phyloP scores from a whole-genome alignment of 1,284 basidiomycete species.

The Leccinum pachyderme region DNA sequence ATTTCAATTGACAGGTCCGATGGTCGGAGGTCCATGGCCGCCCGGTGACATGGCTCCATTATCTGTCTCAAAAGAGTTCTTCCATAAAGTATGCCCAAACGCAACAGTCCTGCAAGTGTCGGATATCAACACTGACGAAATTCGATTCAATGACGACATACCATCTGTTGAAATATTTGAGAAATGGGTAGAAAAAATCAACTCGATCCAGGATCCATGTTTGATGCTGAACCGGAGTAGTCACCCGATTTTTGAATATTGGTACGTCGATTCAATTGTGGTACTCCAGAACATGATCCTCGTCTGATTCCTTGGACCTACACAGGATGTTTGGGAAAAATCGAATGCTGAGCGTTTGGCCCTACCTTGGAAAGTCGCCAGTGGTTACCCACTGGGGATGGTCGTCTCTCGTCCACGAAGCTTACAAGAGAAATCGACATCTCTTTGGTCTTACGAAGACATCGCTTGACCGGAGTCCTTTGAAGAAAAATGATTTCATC shows the following conservation, averaged over 20 bases:
- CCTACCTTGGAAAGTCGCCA: slow-evolving; percentile 37
- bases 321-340: slow-evolving; percentile 36
- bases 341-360: slow-evolving; percentile 38
- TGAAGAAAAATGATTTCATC: slow-evolving; percentile 16
- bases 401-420: slow-evolving; percentile 39
- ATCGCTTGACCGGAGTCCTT: slow-evolving; percentile 3
- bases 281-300: neutral
- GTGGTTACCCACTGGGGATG: slow-evolving; percentile 38
- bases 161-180: slow-evolving; percentile 29
- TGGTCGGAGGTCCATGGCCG: slow-evolving; percentile 39
- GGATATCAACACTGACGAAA: slow-evolving; percentile 28
- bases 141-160: slow-evolving; percentile 25
- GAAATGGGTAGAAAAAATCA: slow-evolving; percentile 36
- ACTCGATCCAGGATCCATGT: slow-evolving; percentile 35
- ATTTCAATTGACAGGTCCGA: slow-evolving; percentile 31
- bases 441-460: slow-evolving; percentile 27
- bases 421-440: slow-evolving; percentile 35
- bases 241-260: slow-evolving; percentile 32
- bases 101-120: slow-evolving; percentile 30
- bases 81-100: slow-evolving; percentile 38
- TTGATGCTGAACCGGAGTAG: slow-evolving; percentile 30
- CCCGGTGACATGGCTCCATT: slow-evolving; percentile 33
- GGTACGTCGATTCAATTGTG: slow-evolving; percentile 18
- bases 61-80: slow-evolving; percentile 37
- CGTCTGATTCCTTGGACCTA: slow-evolving; percentile 2